Conservation (phyloP, 257 asterid species). For the Forsythia suspensa region DNA sequence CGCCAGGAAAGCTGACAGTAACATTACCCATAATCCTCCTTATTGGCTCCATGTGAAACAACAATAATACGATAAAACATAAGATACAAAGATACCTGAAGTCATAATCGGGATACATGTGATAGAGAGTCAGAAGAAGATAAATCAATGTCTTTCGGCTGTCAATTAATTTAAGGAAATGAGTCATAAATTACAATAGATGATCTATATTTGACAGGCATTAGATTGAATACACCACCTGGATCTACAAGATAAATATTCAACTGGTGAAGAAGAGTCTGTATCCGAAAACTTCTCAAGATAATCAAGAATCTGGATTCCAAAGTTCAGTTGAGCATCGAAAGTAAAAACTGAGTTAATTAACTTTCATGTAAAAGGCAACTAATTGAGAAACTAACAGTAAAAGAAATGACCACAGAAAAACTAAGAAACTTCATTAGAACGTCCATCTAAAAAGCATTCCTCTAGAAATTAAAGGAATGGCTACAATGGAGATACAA, state of each 20-base stretch:
- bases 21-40: slow-evolving; percentile 98
- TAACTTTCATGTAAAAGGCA: background rate
- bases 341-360: background rate
- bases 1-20: slow-evolving; percentile 98
- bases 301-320: slow-evolving; percentile 68
- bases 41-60: slow-evolving; percentile 18
- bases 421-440: background rate
- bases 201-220: slow-evolving; percentile 6
- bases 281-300: slow-evolving; percentile 77
- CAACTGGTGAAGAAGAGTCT: slow-evolving; percentile 80
- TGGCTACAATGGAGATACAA: slow-evolving; percentile 1
- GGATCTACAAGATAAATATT: slow-evolving; percentile 67
- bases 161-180: slow-evolving; percentile 28
- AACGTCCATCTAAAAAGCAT: background rate
- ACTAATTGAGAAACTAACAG: background rate
- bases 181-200: slow-evolving; percentile 23
- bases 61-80: slow-evolving; percentile 23
- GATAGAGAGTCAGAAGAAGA: slow-evolving; percentile 90
- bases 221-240: slow-evolving; percentile 54
- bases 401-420: slow-evolving; percentile 2
- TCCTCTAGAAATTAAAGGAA: background rate
- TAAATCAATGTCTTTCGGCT: slow-evolving; percentile 93
- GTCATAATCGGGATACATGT: slow-evolving; percentile 90
- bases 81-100: slow-evolving; percentile 88
- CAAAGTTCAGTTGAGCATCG: background rate